Base-by-base conservation (phyloP, 129 eudicot genomes). In the Ambrosia artemisiifolia region DNA sequence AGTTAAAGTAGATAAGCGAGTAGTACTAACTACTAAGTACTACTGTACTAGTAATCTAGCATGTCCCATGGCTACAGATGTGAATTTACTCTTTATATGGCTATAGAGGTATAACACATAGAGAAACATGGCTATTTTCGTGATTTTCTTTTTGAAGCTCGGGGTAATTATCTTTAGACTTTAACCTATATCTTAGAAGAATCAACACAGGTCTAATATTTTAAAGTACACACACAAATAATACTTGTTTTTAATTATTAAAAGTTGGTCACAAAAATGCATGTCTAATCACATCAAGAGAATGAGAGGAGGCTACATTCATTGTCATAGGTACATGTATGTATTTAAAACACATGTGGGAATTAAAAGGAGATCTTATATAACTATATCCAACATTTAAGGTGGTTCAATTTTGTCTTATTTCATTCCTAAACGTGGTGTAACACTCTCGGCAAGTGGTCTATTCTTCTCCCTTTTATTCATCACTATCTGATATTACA, bases 161-260 rank as follows among this genome's bases (percentile, higher is more conserved):
- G 35, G 50, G 78, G 80, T 60, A 80, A 46, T 55, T 43, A 81
- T 76, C 67, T 50, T 64, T n/a, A n/a, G n/a, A n/a, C n/a, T 51
- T 24, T 24, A 20, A 62, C 36, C 46, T 55, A 40, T 44, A 67
- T 42, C 66, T 54, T 67, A 43, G 69, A 66, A 2, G 20, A 69
- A 68, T 33, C 69, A 67, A 18, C 43, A 35, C 13, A 60, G 50
- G 54, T 69, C 49, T 11, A n/a, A 19, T 2, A 76, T 70, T 17
- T 49, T 61, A 6, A 32, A 61, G 81, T 77, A 77, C 76, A 47
- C 38, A 77, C 76, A 47, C 38, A 56, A 69, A 49, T 50, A 62
- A 76, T 70, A 77, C 81, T 70, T 61, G 53, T 77, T 13, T 19
- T 48, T 69, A 47, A 61, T 48, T 62, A 69, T 18, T 35, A 20